Conservation (phyloP, 345 rosid genomes). For the Chamaenerion angustifolium region DNA sequence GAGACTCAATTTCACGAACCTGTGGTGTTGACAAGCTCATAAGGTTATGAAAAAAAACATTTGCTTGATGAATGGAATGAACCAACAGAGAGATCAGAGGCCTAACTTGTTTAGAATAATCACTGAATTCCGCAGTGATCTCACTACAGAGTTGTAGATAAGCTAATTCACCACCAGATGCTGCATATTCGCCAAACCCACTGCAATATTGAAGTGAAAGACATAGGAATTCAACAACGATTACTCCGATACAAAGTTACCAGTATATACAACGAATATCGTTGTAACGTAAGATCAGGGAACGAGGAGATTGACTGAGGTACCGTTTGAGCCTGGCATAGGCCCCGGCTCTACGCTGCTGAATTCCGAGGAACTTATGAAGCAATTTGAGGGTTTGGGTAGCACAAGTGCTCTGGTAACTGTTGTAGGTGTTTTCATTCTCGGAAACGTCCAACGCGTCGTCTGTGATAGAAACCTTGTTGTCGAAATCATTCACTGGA, state of each 20-base stretch:
- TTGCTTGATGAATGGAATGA: background rate
- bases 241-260: too few relatives aligned
- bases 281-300: background rate
- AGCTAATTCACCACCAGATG: conserved; percentile 54
- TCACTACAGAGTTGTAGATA: conserved; percentile 75
- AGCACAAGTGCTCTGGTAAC: background rate
- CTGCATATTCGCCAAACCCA: conserved; percentile 66
- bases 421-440: background rate
- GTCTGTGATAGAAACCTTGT: conserved; percentile 44
- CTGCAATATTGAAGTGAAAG: conserved; percentile 20
- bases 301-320: background rate
- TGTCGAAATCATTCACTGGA: conserved; percentile 55
- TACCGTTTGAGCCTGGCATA: conserved; percentile 71
- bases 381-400: conserved; percentile 36
- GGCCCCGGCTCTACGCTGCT: conserved; percentile 82
- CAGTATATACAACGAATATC: background rate
- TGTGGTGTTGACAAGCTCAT: conserved; percentile 10
- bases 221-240: background rate
- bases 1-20: conserved; percentile 69
- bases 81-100: background rate
- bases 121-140: conserved; percentile 66
- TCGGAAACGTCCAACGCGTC: conserved; percentile 20
- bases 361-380: conserved; percentile 48
- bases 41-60: background rate
- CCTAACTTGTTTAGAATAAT: conserved; percentile 76